These are phyloP conservation scores for Thielaviopsis punctulata DNA, from an alignment of 2,329 filamentous ascomycete species.

Conservation along the genomic window DNA sequence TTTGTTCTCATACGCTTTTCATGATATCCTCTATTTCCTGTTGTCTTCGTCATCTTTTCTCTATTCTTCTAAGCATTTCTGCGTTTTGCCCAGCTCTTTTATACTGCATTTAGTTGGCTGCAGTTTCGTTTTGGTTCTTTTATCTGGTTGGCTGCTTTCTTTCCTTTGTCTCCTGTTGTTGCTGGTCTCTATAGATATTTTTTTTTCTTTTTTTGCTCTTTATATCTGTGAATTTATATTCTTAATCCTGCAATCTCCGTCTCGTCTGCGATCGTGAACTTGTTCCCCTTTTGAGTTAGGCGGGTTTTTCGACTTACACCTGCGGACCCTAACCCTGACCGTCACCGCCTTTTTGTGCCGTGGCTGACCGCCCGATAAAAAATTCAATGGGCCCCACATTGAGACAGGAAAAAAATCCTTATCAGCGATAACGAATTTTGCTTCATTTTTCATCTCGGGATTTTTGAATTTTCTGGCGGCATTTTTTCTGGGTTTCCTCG, in stretches of 20 bases:
- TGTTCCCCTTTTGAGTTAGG: too few relatives aligned
- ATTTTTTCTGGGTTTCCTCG: neutral
- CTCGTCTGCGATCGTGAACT: too few relatives aligned
- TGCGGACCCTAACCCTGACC: neutral
- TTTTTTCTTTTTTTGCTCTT: too few relatives aligned
- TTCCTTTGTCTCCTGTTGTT: neutral
- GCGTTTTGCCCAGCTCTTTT: neutral
- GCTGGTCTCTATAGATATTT: too few relatives aligned
- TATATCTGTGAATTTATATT: too few relatives aligned
- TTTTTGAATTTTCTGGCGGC: neutral
- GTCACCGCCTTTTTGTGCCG: conserved; percentile 22
- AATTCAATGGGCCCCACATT: conserved; percentile 11
- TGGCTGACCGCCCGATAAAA: conserved; percentile 29
- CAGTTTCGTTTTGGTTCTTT: neutral
- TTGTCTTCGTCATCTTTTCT: neutral
- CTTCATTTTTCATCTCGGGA: neutral
- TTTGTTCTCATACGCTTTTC: neutral
- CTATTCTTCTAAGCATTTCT: conserved; percentile 1
- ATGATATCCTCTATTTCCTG: conserved; percentile 4
- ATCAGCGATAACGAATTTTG: neutral
- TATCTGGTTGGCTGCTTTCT: neutral
- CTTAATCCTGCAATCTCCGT: too few relatives aligned
- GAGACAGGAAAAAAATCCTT: conserved; percentile 5
- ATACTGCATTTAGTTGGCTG: neutral
- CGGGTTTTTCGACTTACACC: too few relatives aligned